A percentile compares a stretch with the other conserved stretches of the same genome.
These are phyloP conservation scores for Pseudofabraea citricarpa DNA, from an alignment of 2,329 filamentous ascomycete species.

Conservation along the genomic window DNA sequence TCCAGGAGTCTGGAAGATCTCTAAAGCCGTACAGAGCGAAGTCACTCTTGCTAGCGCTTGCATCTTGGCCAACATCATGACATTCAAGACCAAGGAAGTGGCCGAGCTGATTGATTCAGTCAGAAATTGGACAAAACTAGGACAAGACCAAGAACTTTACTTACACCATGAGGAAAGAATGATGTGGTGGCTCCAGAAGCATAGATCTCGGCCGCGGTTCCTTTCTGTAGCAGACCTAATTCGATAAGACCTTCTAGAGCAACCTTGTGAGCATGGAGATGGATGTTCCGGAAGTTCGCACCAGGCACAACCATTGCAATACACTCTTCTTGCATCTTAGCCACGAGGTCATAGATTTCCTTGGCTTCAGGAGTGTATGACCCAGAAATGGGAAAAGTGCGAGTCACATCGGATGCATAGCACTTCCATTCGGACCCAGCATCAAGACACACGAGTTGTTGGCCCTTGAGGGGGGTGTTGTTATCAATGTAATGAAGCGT, in stretches of 20 bases:
- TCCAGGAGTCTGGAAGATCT: slow-evolving; percentile 7
- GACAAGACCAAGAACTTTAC: neutral
- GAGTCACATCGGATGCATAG: slow-evolving; percentile 87
- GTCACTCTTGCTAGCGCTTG: slow-evolving; percentile 20
- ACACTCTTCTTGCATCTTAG: slow-evolving; percentile 74
- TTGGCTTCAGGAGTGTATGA: slow-evolving; percentile 64
- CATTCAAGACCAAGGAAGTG: slow-evolving; percentile 64
- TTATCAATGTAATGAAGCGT: slow-evolving; percentile 87
- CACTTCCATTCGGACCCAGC: slow-evolving; percentile 80
- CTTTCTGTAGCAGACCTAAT: slow-evolving; percentile 68
- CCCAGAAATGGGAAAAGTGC: slow-evolving; percentile 76
- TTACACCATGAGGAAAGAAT: slow-evolving; percentile 59
- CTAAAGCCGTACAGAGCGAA: slow-evolving; percentile 17
- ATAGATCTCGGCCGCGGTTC: slow-evolving; percentile 48
- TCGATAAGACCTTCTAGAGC: slow-evolving; percentile 66
- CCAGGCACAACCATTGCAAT: slow-evolving; percentile 66
- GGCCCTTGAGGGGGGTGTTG: slow-evolving; percentile 62
- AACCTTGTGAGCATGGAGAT: slow-evolving; percentile 67
- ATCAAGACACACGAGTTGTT: slow-evolving; percentile 77
- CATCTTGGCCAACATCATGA: slow-evolving; percentile 49
- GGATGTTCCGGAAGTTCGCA: slow-evolving; percentile 65
- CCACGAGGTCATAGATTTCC: slow-evolving; percentile 72
- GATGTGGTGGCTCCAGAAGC: slow-evolving; percentile 49
- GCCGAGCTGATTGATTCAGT: slow-evolving; percentile 41
- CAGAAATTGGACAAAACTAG: neutral